Evolutionary conservation across 2,329 filamentous ascomycete genomes (phyloP), one percentile per base, ranked within the genome.

Genomic region (Talaromyces sp.): DNA sequence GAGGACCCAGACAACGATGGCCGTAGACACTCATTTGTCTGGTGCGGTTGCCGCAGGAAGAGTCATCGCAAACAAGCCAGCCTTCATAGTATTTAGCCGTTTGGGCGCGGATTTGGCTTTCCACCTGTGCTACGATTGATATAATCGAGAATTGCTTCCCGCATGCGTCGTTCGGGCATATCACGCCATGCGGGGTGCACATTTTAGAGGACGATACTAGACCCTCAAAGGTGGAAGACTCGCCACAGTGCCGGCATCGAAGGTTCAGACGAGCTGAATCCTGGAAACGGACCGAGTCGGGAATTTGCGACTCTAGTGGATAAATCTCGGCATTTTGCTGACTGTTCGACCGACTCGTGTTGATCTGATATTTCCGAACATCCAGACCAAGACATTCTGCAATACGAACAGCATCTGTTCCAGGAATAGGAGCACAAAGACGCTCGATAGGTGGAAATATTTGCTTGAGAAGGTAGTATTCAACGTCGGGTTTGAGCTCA

Each of bases 381-480:
- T 99, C 95, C 27, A 99, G 86, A 2, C 95, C 95, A 14, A 99
- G 85, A 73, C 95, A 96, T 72, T 97, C 93, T 1, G 95, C 95
- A 10, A 99, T 84, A 65, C 93, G 88, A 1, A 91, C 86, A 8
- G 93, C 89, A 64, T 96, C 96, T 1, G 95, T 99, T 62, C 95
- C 95, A 14, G 86, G 86, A 69, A 99, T 97, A 62, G 96, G 96
- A 63, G 93, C 95, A 73, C 95, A 99, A 24, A 99, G 87, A 82
- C 95, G 91, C 78, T 99, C 95, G 27, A 99, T 95, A 0, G 95
- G 95, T 11, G 95, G 95, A 77, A 99, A 91, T 62, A 99, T 97
- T 76, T 99, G 95, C 80, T 99, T 99, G 80, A 91, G 89, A 43
- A 99, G 86, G 75, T 99, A 99, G 85, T 93, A 98, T 72, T 99